Percentiles rank a stretch among this genome's conserved stretches.
Evolutionary conservation across 345 rosid genomes (phyloP).

Genomic region (Hypericum perforatum): DNA sequence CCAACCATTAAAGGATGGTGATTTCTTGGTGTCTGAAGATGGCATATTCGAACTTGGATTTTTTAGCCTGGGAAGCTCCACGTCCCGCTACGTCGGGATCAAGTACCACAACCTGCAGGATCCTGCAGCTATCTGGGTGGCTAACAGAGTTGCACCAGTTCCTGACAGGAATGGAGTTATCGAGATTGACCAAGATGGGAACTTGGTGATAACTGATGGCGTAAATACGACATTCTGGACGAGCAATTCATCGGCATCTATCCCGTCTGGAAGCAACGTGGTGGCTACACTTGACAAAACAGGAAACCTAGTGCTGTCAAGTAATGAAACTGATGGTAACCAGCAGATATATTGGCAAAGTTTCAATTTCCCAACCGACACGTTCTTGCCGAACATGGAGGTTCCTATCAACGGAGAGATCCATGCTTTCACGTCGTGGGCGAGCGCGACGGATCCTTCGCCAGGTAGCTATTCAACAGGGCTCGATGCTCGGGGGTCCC

Average conservation of each 20-base stretch:
- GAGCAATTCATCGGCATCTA: no score
- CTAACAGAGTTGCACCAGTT: slow-evolving; percentile 8
- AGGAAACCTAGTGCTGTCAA: slow-evolving; percentile 21
- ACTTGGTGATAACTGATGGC: background rate
- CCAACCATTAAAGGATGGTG: background rate
- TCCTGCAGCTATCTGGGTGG: slow-evolving; percentile 9
- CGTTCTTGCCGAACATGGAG: slow-evolving; percentile 21
- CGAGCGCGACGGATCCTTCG: slow-evolving; percentile 18
- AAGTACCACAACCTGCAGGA: background rate
- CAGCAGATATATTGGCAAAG: slow-evolving; percentile 14
- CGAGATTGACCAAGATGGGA: background rate
- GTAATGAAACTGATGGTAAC: background rate
- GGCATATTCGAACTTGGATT: slow-evolving; percentile 8
- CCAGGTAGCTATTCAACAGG: slow-evolving; percentile 32
- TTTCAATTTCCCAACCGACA: slow-evolving; percentile 18
- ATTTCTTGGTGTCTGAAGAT: background rate
- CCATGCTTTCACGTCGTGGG: slow-evolving; percentile 15
- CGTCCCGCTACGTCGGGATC: slow-evolving; percentile 5
- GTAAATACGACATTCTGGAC: no score
- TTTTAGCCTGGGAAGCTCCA: slow-evolving; percentile 6
- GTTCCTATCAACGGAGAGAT: slow-evolving; percentile 8
- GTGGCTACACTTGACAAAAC: slow-evolving; percentile 5
- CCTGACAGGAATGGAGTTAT: slow-evolving; percentile 1
- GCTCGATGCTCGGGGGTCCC: slow-evolving; percentile 47
- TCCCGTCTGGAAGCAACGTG: no score